These are phyloP conservation scores for Beauveria medogensis DNA, from an alignment of 2,329 filamentous ascomycete species.

Conservation along the genomic window DNA sequence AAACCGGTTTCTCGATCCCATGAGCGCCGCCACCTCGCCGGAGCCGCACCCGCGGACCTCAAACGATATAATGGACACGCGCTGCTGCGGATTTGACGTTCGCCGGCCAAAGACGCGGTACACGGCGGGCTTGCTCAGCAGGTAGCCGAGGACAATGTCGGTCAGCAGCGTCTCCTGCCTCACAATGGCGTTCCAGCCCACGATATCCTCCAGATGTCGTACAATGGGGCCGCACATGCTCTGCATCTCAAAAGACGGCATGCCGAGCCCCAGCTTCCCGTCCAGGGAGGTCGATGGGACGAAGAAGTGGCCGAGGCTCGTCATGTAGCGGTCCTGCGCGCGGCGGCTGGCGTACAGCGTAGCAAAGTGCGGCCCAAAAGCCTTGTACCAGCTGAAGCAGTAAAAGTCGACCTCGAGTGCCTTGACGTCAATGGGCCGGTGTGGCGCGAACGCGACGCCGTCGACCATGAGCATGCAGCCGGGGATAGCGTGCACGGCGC, in stretches of 20 bases:
- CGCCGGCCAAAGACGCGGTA: not conserved
- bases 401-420: conserved; percentile 63
- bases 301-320: conserved; percentile 55
- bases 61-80: not conserved
- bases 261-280: conserved; percentile 54
- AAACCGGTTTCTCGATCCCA: not conserved
- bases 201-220: conserved; percentile 39
- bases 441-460: conserved; percentile 64
- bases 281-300: conserved; percentile 55
- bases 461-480: conserved; percentile 41
- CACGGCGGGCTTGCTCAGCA: not conserved
- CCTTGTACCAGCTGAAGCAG: conserved; percentile 67
- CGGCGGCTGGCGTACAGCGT: conserved; percentile 47
- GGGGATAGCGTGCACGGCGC: conserved; percentile 45
- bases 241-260: conserved; percentile 28
- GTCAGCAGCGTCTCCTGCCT: not conserved
- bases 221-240: conserved; percentile 47
- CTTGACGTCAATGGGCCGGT: conserved; percentile 58
- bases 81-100: not conserved
- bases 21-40: not conserved
- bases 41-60: not conserved
- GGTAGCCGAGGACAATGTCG: not conserved
- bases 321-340: conserved; percentile 37
- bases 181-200: conserved; percentile 4
- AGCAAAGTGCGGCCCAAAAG: conserved; percentile 64